phyloP scores from a whole-genome alignment of 1,139 yeast species.

The Yamadazyma oceani region DNA sequence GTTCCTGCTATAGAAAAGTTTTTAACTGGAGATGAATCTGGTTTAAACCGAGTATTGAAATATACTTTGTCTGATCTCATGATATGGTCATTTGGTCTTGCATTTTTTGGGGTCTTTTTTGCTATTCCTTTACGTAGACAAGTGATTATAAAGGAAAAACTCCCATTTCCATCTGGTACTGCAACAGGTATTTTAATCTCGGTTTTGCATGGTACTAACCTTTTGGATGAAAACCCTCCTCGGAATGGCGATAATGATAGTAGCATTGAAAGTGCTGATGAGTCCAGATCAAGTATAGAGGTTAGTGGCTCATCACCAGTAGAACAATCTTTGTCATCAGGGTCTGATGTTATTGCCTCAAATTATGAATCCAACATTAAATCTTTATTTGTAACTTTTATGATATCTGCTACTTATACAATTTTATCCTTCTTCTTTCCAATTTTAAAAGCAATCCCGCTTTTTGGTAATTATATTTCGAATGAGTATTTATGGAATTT shows the following conservation, averaged over 20 bases:
- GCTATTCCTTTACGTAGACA: constrained; percentile 87
- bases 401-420: constrained; percentile 72
- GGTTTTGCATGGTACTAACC: constrained; percentile 72
- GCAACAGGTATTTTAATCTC: constrained; percentile 94
- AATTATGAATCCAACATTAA: constrained; percentile 56
- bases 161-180: constrained; percentile 92
- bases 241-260: neutral
- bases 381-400: constrained; percentile 60
- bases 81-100: constrained; percentile 83
- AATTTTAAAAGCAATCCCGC: constrained; percentile 61
- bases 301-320: neutral
- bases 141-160: constrained; percentile 78
- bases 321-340: neutral
- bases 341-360: neutral
- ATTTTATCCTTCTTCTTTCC: constrained; percentile 73
- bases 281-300: no score
- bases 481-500: constrained; percentile 76
- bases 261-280: neutral
- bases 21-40: constrained; percentile 75
- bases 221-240: constrained; percentile 39
- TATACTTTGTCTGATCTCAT: constrained; percentile 53
- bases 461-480: constrained; percentile 72
- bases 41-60: constrained; percentile 44
- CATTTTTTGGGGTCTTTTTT: constrained; percentile 92
- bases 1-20: constrained; percentile 94